Conservation (phyloP, 495 filamentous ascomycete genomes). For the Neurospora sp. region DNA sequence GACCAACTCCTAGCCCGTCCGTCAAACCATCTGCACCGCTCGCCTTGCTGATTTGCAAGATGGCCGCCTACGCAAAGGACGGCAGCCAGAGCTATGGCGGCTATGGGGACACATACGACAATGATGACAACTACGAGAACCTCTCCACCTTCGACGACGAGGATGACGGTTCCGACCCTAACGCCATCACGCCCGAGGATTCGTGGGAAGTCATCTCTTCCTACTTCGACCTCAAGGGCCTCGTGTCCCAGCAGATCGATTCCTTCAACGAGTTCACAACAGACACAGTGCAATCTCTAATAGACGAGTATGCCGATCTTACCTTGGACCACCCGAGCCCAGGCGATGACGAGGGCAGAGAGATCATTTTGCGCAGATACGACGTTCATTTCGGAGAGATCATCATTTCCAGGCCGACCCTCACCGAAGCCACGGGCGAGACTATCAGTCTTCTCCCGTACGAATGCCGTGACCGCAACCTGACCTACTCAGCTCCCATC, state of each 20-base stretch:
- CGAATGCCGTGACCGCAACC: conserved; percentile 85
- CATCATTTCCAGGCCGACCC: conserved; percentile 70
- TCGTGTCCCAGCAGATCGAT: conserved; percentile 95
- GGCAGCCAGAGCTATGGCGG: conserved; percentile 11
- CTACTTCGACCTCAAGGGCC: conserved; percentile 89
- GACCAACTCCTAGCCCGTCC: neutral
- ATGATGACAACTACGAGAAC: conserved; percentile 39
- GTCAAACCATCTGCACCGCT: neutral
- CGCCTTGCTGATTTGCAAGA: conserved; percentile 1
- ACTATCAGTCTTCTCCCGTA: conserved; percentile 76
- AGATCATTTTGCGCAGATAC: conserved; percentile 76
- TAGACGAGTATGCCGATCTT: conserved; percentile 78
- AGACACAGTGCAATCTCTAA: conserved; percentile 84
- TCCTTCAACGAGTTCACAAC: conserved; percentile 96
- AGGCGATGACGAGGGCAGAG: conserved; percentile 54
- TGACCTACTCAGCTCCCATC: conserved; percentile 88
- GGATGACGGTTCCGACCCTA: conserved; percentile 60
- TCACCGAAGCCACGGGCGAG: conserved; percentile 85
- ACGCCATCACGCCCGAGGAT: conserved; percentile 86
- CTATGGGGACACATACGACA: conserved; percentile 28
- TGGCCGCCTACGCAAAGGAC: conserved; percentile 17
- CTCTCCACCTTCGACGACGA: conserved; percentile 69
- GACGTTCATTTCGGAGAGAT: conserved; percentile 86
- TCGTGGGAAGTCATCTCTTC: conserved; percentile 95
- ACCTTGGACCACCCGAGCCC: conserved; percentile 83